Conservation (phyloP, 2,329 filamentous ascomycete genomes). For the Eurotiales sp. region DNA sequence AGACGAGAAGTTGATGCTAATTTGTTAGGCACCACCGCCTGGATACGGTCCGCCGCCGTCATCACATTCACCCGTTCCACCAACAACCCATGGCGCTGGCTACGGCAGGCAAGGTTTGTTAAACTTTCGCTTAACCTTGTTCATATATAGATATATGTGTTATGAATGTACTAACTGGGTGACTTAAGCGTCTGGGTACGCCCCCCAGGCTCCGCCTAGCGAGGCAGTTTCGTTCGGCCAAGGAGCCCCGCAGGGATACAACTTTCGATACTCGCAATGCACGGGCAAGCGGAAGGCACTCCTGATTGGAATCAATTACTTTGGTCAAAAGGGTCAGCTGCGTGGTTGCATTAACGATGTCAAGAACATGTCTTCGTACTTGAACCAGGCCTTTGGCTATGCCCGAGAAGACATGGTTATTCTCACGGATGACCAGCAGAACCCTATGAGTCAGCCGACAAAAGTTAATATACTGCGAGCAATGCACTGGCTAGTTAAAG, state of each 20-base stretch:
- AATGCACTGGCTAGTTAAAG: constrained; percentile 98
- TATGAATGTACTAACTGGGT: too few species aligned
- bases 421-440: constrained; percentile 93
- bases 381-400: constrained; percentile 86
- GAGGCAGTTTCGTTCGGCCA: constrained; percentile 70
- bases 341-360: constrained; percentile 96
- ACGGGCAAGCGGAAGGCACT: constrained; percentile 85
- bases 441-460: constrained; percentile 93
- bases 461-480: constrained; percentile 92
- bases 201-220: constrained; percentile 63
- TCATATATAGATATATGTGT: too few species aligned
- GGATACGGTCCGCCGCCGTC: constrained; percentile 20
- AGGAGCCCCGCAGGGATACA: constrained; percentile 75
- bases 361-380: constrained; percentile 90
- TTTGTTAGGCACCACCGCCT: constrained; percentile 18
- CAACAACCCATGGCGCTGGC: constrained; percentile 33
- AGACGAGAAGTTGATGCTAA: neutral
- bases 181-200: constrained; percentile 47
- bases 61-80: constrained; percentile 27
- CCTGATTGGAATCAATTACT: constrained; percentile 95
- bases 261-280: constrained; percentile 87
- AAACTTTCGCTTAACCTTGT: neutral
- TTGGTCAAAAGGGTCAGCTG: constrained; percentile 83
- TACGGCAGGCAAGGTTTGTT: constrained; percentile 40
- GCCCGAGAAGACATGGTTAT: constrained; percentile 96